These are phyloP conservation scores for Torulaspora microellipsoides DNA, from an alignment of 805 yeast genomes.

Conservation along the genomic window DNA sequence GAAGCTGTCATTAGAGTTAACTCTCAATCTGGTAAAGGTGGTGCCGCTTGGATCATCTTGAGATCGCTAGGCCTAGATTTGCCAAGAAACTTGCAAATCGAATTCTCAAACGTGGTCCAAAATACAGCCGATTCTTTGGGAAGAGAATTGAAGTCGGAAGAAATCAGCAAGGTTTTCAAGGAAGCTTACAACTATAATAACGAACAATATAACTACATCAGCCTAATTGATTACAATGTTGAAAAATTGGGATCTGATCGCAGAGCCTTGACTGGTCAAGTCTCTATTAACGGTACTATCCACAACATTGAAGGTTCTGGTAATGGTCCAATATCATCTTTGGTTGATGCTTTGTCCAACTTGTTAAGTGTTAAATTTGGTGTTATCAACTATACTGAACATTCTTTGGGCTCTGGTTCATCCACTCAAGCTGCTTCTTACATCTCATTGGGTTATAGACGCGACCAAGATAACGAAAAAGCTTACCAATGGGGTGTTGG, in stretches of 20 bases:
- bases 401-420: conserved; percentile 67
- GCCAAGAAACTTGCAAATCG: conserved; percentile 67
- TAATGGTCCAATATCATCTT: conserved; percentile 76
- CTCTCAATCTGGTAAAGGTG: conserved; percentile 86
- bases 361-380: conserved; percentile 51
- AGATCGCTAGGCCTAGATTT: conserved; percentile 67
- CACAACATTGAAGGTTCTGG: conserved; percentile 52
- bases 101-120: conserved; percentile 64
- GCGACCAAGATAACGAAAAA: conserved; percentile 40
- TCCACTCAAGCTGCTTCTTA: conserved; percentile 71
- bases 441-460: conserved; percentile 52
- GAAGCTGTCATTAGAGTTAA: conserved; percentile 81
- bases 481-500: conserved; percentile 82
- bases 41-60: conserved; percentile 78
- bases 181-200: conserved; percentile 48
- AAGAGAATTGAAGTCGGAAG: conserved; percentile 64
- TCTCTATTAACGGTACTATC: conserved; percentile 35
- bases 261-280: conserved; percentile 41
- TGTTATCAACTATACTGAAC: conserved; percentile 66
- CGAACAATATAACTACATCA: conserved; percentile 29
- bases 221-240: conserved; percentile 41
- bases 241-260: conserved; percentile 38
- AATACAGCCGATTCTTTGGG: conserved; percentile 58
- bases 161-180: conserved; percentile 55
- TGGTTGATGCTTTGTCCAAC: conserved; percentile 57